Base-by-base conservation (phyloP, 139 green algal genomes). In the Ulvella scutata region DNA sequence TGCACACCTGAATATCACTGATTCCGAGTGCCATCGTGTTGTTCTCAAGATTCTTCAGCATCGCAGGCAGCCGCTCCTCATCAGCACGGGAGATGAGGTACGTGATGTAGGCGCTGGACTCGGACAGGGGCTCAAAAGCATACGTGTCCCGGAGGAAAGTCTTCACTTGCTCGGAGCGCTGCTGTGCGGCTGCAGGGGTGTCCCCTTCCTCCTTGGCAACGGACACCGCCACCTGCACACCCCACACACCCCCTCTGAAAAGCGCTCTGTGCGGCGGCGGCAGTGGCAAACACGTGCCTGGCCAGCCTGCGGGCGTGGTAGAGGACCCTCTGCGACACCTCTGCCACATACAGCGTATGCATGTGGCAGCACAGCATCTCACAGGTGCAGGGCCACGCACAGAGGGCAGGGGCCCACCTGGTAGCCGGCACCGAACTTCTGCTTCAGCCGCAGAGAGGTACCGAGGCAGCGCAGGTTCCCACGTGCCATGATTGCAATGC, bases 401-500 rank as follows among this genome's bases (percentile, higher is more conserved):
- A 1, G 61, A 36, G 29, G 21, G 28, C 17, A 17, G 28, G 75
- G 59, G 9, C 40, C 38, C 59, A 93, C 76, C 75, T 83, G 83
- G 81, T 95, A 96, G 23, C 90, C 91, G 6, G 79, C 77, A n/a
- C 91, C 90, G 78, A 94, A 97, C 39, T 85, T 86, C 81, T 90
- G 88, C 84, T 98, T 98, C 9, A 98, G 89, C 38, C 92, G 83
- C 43, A 98, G 79, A 17, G 79, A 75, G 74, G 81, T 87, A 33
- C 93, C 94, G 17, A 98, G 59, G 74, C 88, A 93, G 35, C 85
- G 80, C 74, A 98, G 82, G 67, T 79, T 76, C 21, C 94, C 93
- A 10, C 86, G 77, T 3, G 91, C 92, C 91, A 98, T 97, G 84
- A 98, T 96, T 51, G 81, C 92, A 62, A 98, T 90, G 37, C 87